A percentile compares a stretch with the other conserved stretches of the same genome.
Conservation (phyloP, 306 rosid species). For the Inga laurina region DNA sequence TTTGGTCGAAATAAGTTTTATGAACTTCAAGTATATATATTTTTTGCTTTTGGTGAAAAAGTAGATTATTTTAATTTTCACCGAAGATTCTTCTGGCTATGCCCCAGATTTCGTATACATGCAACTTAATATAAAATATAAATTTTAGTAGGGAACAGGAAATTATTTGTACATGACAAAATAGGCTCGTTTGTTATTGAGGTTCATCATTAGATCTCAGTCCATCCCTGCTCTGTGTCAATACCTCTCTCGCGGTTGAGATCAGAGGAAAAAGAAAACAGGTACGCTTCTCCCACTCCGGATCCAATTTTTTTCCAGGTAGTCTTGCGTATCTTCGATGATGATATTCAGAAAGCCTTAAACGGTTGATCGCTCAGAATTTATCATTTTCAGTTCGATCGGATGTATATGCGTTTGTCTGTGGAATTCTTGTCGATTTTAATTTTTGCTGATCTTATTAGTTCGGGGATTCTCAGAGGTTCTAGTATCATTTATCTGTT, state of each 20-base stretch:
- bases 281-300: conserved; percentile 32
- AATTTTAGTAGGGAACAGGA: not conserved
- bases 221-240: conserved; percentile 11
- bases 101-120: not conserved
- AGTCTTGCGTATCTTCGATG: not conserved
- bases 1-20: no score
- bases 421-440: not conserved
- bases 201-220: conserved; percentile 41
- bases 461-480: not conserved
- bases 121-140: not conserved
- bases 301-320: conserved; percentile 28
- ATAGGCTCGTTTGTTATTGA: conserved; percentile 32
- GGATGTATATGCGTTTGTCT: conserved; percentile 1
- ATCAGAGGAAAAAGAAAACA: conserved; percentile 41
- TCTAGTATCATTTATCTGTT: conserved; percentile 4
- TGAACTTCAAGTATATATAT: no score
- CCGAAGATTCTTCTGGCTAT: not conserved
- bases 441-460: not conserved
- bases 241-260: conserved; percentile 43
- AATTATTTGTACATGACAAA: not conserved
- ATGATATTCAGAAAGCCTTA: not conserved
- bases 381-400: conserved; percentile 15
- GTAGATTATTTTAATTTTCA: no score
- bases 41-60: no score
- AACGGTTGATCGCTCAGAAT: not conserved